These are phyloP conservation scores for Lotus japonicus DNA, from an alignment of 306 rosid species.

Conservation along the genomic window DNA sequence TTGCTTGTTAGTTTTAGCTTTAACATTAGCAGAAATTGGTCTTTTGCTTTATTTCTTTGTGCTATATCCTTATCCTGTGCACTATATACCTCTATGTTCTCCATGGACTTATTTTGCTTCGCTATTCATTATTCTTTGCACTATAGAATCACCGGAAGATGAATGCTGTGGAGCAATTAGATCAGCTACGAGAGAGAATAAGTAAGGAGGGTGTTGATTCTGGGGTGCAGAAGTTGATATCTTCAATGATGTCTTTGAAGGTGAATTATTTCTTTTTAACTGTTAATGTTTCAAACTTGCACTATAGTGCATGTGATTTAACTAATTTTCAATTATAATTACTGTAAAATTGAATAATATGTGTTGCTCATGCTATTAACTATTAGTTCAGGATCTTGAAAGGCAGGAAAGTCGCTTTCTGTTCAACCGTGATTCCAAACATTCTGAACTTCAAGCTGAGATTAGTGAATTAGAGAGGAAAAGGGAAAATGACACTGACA, in stretches of 20 bases:
- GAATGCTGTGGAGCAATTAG: constrained; percentile 36
- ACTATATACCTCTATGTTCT: neutral
- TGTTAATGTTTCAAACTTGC: neutral
- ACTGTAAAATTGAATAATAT: neutral
- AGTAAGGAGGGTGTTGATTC: constrained; percentile 40
- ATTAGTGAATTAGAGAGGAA: constrained; percentile 52
- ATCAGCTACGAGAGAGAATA: constrained; percentile 40
- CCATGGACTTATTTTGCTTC: constrained; percentile 7
- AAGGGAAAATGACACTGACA: constrained; percentile 34
- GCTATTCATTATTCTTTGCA: neutral
- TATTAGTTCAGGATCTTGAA: constrained; percentile 55
- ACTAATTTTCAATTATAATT: neutral
- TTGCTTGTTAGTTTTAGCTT: no score
- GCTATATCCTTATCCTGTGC: no score
- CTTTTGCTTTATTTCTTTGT: no score
- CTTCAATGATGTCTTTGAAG: constrained; percentile 46
- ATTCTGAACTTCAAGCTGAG: constrained; percentile 41
- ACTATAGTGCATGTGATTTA: neutral
- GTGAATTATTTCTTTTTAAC: constrained; percentile 27
- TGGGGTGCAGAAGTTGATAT: constrained; percentile 42
- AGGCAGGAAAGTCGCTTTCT: constrained; percentile 46
- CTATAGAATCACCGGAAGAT: constrained; percentile 40
- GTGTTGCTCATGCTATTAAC: constrained; percentile 10
- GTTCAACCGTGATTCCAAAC: constrained; percentile 28
- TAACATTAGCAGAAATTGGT: no score